phyloP scores from a whole-genome alignment of 2,329 filamentous ascomycete species.

The Diaporthe amygdali region DNA sequence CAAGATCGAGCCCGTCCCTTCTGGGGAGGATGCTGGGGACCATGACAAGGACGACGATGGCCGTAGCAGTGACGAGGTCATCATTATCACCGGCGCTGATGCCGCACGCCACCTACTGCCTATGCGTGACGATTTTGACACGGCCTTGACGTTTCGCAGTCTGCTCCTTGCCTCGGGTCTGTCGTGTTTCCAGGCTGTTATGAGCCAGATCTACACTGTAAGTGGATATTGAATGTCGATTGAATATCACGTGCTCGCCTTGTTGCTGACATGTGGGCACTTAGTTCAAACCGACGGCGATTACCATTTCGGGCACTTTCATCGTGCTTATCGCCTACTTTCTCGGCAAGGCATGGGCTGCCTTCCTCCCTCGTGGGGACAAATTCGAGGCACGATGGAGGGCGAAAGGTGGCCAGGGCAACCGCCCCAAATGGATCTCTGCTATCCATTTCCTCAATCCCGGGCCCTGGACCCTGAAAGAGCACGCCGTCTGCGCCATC shows the following conservation, averaged over 20 bases:
- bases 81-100: slow-evolving; percentile 59
- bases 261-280: slow-evolving; percentile 7
- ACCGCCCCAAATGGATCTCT: slow-evolving; percentile 46
- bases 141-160: slow-evolving; percentile 57
- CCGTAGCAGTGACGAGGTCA: slow-evolving; percentile 40
- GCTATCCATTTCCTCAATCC: slow-evolving; percentile 52
- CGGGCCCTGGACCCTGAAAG: slow-evolving; percentile 59
- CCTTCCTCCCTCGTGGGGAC: slow-evolving; percentile 57
- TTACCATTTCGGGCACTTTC: slow-evolving; percentile 57
- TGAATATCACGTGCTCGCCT: no score
- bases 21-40: slow-evolving; percentile 26
- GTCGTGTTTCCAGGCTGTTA: slow-evolving; percentile 58
- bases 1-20: slow-evolving; percentile 30
- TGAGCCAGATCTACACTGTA: slow-evolving; percentile 61
- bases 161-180: slow-evolving; percentile 54
- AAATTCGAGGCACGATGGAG: slow-evolving; percentile 53
- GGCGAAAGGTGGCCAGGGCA: slow-evolving; percentile 43
- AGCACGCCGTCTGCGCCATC: slow-evolving; percentile 59
- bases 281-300: slow-evolving; percentile 57
- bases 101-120: slow-evolving; percentile 54
- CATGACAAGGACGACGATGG: slow-evolving; percentile 35
- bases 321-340: slow-evolving; percentile 64
- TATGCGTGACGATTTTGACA: slow-evolving; percentile 55
- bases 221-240: slow-evolving; percentile 26
- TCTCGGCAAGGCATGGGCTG: slow-evolving; percentile 53